These are phyloP conservation scores for Apiospora koreana DNA, from an alignment of 2,329 filamentous ascomycete species.

Conservation along the genomic window DNA sequence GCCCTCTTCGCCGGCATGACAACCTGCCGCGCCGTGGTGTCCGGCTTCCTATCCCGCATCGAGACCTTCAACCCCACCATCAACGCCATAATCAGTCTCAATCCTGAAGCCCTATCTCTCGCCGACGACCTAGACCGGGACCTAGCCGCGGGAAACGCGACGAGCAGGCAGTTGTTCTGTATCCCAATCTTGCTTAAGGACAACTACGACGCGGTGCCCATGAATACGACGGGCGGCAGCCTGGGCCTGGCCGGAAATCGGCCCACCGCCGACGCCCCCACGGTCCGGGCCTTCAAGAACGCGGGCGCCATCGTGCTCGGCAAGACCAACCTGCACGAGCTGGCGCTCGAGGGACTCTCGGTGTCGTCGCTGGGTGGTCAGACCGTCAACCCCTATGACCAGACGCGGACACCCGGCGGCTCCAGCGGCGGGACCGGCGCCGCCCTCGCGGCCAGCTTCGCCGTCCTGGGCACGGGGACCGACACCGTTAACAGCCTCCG, in stretches of 20 bases:
- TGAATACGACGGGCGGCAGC: slow-evolving; percentile 59
- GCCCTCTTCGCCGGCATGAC: slow-evolving; percentile 53
- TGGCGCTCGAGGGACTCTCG: slow-evolving; percentile 63
- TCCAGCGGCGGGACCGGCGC: slow-evolving; percentile 65
- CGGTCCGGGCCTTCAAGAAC: slow-evolving; percentile 48
- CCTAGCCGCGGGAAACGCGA: slow-evolving; percentile 48
- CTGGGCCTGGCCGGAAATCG: slow-evolving; percentile 48
- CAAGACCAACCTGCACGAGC: slow-evolving; percentile 63
- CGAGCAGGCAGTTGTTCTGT: slow-evolving; percentile 53
- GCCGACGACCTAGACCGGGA: slow-evolving; percentile 52
- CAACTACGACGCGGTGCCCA: slow-evolving; percentile 58
- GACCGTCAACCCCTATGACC: slow-evolving; percentile 64
- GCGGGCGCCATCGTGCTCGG: slow-evolving; percentile 60
- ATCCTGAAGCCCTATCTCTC: slow-evolving; percentile 39
- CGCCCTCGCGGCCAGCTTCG: slow-evolving; percentile 56
- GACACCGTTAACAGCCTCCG: slow-evolving; percentile 65
- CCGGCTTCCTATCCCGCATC: slow-evolving; percentile 57
- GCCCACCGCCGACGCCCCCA: slow-evolving; percentile 47
- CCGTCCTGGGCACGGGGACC: slow-evolving; percentile 58
- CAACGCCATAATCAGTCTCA: slow-evolving; percentile 58
- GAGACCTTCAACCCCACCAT: slow-evolving; percentile 55
- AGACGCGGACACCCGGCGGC: slow-evolving; percentile 62
- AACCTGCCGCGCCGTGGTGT: slow-evolving; percentile 56
- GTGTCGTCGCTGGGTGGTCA: slow-evolving; percentile 66
- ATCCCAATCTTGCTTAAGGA: slow-evolving; percentile 65